phyloP scores from a whole-genome alignment of 2,329 filamentous ascomycete species.

The Mariannaea elegans region DNA sequence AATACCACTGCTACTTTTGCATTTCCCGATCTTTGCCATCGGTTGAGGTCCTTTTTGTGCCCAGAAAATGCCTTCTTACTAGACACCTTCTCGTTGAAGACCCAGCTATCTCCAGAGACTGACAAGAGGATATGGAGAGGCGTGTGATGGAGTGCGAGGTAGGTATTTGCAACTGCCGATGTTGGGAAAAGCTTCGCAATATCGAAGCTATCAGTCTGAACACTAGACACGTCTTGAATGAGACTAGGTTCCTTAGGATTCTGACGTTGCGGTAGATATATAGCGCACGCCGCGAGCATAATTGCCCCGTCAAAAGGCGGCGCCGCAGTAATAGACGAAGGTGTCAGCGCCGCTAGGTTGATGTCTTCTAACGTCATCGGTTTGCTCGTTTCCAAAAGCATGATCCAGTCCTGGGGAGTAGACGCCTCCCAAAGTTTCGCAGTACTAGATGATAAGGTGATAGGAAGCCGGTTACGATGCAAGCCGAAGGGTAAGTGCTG shows the following conservation, averaged over 20 bases:
- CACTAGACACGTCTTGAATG: constrained; percentile 33
- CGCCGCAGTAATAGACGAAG: constrained; percentile 47
- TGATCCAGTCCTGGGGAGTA: constrained; percentile 56
- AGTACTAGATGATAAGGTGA: constrained; percentile 58
- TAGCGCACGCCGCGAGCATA: constrained; percentile 50
- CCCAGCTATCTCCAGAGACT: constrained; percentile 66
- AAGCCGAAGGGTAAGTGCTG: constrained; percentile 47
- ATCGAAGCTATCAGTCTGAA: constrained; percentile 36
- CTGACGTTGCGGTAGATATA: constrained; percentile 49
- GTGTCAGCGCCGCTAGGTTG: constrained; percentile 47
- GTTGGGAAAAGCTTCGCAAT: constrained; percentile 55
- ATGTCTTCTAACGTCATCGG: constrained; percentile 39
- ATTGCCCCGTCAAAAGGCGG: constrained; percentile 51
- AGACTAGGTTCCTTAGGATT: constrained; percentile 38
- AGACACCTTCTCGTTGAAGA: constrained; percentile 63
- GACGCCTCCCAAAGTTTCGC: constrained; percentile 59
- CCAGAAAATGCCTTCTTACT: constrained; percentile 54
- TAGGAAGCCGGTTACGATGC: constrained; percentile 49
- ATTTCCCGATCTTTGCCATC: constrained; percentile 56
- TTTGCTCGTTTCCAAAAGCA: constrained; percentile 40
- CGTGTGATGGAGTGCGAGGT: constrained; percentile 65
- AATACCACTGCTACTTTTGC: constrained; percentile 58
- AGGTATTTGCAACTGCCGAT: constrained; percentile 59
- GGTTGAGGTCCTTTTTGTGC: constrained; percentile 56
- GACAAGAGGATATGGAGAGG: constrained; percentile 67